These are phyloP conservation scores for Berberis vulgaris DNA, from an alignment of 164 flowering plant genomes.

Conservation along the genomic window DNA sequence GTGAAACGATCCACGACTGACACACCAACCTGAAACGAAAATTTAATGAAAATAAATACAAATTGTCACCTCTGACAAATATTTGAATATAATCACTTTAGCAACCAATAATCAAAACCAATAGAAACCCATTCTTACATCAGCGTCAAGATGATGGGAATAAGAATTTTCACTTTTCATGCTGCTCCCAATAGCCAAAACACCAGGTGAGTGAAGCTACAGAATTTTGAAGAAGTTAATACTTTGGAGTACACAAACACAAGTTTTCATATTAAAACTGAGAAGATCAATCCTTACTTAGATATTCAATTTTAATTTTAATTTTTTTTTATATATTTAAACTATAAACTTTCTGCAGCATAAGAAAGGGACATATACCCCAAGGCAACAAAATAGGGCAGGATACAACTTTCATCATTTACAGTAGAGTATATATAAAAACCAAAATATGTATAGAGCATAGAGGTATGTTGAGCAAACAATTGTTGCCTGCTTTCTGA, in stretches of 20 bases:
- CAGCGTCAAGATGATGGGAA: conserved; percentile 96
- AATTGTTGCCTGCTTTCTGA: too few relatives aligned
- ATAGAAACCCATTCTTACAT: conserved; percentile 48
- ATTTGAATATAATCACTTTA: not conserved
- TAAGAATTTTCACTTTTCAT: conserved; percentile 96
- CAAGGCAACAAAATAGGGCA: too few relatives aligned
- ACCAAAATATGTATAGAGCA: too few relatives aligned
- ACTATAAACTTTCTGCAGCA: too few relatives aligned
- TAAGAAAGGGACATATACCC: too few relatives aligned
- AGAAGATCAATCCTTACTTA: too few relatives aligned
- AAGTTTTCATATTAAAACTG: not conserved
- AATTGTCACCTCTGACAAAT: not conserved
- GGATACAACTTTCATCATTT: too few relatives aligned
- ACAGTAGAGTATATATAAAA: too few relatives aligned
- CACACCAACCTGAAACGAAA: conserved; percentile 75
- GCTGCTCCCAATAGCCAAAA: conserved; percentile 98
- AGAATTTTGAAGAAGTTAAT: conserved; percentile 4
- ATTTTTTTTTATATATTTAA: too few relatives aligned
- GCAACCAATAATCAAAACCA: not conserved
- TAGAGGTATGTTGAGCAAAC: too few relatives aligned
- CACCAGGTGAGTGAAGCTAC: conserved; percentile 99
- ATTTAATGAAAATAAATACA: not conserved
- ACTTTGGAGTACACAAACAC: not conserved
- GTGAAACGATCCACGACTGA: conserved; percentile 99
- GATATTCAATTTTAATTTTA: too few relatives aligned